Conservation (phyloP, 345 rosid genomes). For the Lumnitzera littorea region DNA sequence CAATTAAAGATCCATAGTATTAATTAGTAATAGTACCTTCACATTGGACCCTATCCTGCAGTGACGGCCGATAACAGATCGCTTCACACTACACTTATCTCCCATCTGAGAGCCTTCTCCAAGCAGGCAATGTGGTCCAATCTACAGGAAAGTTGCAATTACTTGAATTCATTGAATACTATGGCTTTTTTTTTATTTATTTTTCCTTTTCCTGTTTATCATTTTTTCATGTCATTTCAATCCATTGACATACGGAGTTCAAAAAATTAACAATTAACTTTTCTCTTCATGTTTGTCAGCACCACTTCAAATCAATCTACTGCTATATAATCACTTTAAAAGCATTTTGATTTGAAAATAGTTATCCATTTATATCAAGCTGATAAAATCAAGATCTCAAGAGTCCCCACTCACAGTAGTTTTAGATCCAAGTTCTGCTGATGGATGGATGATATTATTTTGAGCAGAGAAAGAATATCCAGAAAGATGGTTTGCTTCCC, state of each 20-base stretch:
- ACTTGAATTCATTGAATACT: no score
- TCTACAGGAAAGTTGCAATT: slow-evolving; percentile 28
- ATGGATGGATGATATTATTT: slow-evolving; percentile 72
- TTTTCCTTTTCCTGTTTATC: no score
- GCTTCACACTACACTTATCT: slow-evolving; percentile 92
- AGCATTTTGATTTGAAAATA: no score
- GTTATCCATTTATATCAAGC: no score
- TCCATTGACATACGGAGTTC: no score
- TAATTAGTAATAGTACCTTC: slow-evolving; percentile 48
- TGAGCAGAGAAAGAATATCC: slow-evolving; percentile 75
- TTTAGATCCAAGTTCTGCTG: slow-evolving; percentile 83
- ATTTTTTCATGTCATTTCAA: no score
- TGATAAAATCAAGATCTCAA: not conserved
- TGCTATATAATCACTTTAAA: no score
- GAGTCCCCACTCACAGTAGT: slow-evolving; percentile 52
- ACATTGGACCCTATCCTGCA: slow-evolving; percentile 96
- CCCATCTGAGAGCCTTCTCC: slow-evolving; percentile 96
- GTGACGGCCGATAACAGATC: slow-evolving; percentile 93
- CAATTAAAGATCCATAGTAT: not conserved
- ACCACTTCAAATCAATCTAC: no score
- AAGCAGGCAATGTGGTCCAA: slow-evolving; percentile 88
- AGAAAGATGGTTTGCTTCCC: slow-evolving; percentile 80
- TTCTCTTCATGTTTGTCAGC: no score
- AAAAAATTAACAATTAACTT: no score
- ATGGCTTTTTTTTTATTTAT: no score